Conservation (phyloP, 106 monocot species). For the Xerophyta viscosa region DNA sequence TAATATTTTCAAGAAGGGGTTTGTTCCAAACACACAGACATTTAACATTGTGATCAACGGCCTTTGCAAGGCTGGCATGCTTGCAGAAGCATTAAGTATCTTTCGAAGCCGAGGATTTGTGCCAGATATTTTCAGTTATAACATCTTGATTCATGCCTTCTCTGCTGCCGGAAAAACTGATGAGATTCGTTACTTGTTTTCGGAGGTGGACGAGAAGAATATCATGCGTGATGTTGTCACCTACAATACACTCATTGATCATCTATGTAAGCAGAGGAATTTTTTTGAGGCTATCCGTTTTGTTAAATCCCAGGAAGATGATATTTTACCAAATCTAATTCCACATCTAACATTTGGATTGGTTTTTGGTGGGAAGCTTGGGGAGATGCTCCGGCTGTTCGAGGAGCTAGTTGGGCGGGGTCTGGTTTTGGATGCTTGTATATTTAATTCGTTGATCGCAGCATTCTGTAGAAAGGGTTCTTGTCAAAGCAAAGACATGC, state of each 20-base stretch:
- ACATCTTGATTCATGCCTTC: slow-evolving; percentile 7
- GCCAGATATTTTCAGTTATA: slow-evolving; percentile 9
- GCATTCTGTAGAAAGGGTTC: slow-evolving; percentile 9
- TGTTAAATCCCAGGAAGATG: not conserved
- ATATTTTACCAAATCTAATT: slow-evolving; percentile 2
- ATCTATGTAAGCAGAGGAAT: slow-evolving; percentile 7
- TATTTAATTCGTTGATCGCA: slow-evolving; percentile 3
- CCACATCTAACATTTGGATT: slow-evolving; percentile 1
- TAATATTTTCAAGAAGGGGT: slow-evolving; percentile 10
- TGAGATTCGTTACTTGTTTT: slow-evolving; percentile 7
- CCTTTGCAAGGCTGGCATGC: slow-evolving; percentile 12
- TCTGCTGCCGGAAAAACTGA: not conserved
- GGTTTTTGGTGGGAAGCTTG: not conserved
- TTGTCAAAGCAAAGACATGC: slow-evolving; percentile 5
- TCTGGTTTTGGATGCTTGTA: slow-evolving; percentile 6
- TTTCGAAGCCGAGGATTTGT: slow-evolving; percentile 1
- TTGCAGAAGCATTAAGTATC: slow-evolving; percentile 2
- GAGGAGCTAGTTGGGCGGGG: not conserved
- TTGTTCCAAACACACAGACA: slow-evolving; percentile 2
- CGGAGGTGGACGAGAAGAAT: slow-evolving; percentile 3
- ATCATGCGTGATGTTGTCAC: slow-evolving; percentile 4
- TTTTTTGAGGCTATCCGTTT: slow-evolving; percentile 4
- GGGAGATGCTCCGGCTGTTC: not conserved
- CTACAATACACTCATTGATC: slow-evolving; percentile 6
- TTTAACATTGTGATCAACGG: slow-evolving; percentile 12